Evolutionary conservation across 805 yeast genomes (phyloP), one percentile per base, ranked within the genome.

Genomic region (Ogataea kodamae): DNA sequence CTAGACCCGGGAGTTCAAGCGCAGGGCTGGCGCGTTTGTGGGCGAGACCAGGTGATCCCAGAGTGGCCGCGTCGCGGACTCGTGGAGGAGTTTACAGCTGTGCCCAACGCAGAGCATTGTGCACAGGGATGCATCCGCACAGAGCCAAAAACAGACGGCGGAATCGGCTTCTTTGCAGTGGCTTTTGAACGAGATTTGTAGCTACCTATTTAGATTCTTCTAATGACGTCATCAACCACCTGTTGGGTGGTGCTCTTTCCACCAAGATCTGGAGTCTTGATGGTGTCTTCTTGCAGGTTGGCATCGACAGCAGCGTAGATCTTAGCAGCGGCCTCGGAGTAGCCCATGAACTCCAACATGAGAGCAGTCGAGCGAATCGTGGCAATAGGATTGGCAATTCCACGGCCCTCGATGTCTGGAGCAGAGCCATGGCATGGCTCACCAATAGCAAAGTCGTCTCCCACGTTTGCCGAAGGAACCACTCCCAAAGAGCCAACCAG

Each of bases 371-470:
- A 92, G 68, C 98, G 81, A 59, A 92, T 90, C 32, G 98, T 92
- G 37, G 98, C 98, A 55, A 92, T 80, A 47, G 98, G 98, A 74
- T 90, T 90, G 33, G 96, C 76, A 52, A 87, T 85, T 53, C 92
- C 92, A 64, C 74, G 80, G 52, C 98, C 98, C 60, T 89, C 96
- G 49, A 92, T 92, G 62, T 92, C 98, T 37, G 98, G 98, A 35
- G 98, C 98, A 37, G 96, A 85, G 43, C 98, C 98, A 67, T 92
- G 98, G 60, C 97, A 89, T 58, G 98, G 98, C 68, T 92, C 98
- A 61, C 98, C 98, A 58, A 92, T 87, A 45, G 94, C 97, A 58
- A 92, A 90, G 59, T 72, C 66, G 59, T 88, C 96, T 55, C 98
- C 98, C 45, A 92, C 98, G 57, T 92, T 92, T 42, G 97, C 97